Percentiles rank a stretch among this genome's conserved stretches.
These are phyloP conservation scores for Tranzscheliella williamsii DNA, from an alignment of 1,284 basidiomycete genomes.

Conservation along the genomic window DNA sequence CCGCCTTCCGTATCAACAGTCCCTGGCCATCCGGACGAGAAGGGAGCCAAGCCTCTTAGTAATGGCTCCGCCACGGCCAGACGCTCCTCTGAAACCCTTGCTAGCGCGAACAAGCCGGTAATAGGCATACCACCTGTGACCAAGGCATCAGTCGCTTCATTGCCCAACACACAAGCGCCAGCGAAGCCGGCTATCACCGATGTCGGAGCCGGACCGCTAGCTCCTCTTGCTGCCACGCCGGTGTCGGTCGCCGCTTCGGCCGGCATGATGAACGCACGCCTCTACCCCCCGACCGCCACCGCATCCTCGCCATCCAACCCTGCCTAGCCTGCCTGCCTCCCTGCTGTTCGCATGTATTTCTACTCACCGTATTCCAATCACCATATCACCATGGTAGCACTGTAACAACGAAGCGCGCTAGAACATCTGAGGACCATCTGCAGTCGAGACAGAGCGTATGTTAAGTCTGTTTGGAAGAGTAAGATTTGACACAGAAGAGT, in stretches of 20 bases:
- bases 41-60: constrained; percentile 6
- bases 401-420: too few species aligned
- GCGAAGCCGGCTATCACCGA: not conserved
- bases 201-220: not conserved
- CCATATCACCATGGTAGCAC: too few species aligned
- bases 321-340: too few species aligned
- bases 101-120: not conserved
- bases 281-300: constrained; percentile 14
- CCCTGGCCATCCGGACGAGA: constrained; percentile 3
- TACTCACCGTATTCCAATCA: too few species aligned
- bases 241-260: constrained; percentile 14
- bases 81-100: not conserved
- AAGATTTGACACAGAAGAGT: too few species aligned
- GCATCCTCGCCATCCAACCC: constrained; percentile 2
- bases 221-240: constrained; percentile 15
- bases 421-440: too few species aligned
- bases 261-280: constrained; percentile 11
- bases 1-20: constrained; percentile 1
- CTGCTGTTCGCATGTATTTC: too few species aligned
- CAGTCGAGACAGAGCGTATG: too few species aligned
- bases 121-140: not conserved
- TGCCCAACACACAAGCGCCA: not conserved
- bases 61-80: constrained; percentile 8
- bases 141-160: not conserved
- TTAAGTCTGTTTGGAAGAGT: too few species aligned